These are phyloP conservation scores for Berberis vulgaris DNA, from an alignment of 164 flowering plant genomes.

Conservation along the genomic window DNA sequence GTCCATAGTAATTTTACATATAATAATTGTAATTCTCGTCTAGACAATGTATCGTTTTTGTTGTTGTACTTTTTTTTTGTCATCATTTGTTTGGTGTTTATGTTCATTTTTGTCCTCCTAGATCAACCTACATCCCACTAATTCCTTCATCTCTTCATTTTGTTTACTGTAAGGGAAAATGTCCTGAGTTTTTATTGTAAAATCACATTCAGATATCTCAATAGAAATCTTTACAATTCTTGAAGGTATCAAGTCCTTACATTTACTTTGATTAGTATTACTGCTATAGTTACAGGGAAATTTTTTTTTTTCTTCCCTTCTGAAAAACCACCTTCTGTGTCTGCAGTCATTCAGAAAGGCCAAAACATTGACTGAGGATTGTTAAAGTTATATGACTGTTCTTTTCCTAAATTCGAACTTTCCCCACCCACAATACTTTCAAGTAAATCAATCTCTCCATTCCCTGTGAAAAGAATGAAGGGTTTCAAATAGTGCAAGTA, in stretches of 20 bases:
- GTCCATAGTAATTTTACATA: neutral
- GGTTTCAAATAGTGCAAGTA: too few species aligned
- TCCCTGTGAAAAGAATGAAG: too few species aligned
- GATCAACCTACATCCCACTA: neutral
- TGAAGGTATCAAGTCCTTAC: neutral
- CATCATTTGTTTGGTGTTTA: neutral
- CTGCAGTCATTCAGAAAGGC: too few species aligned
- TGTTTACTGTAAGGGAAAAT: neutral
- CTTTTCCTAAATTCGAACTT: too few species aligned
- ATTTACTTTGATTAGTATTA: too few species aligned
- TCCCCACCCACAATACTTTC: too few species aligned
- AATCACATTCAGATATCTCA: slow-evolving; percentile 6
- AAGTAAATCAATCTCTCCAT: too few species aligned
- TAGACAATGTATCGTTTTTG: slow-evolving; percentile 11
- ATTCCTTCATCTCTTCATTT: neutral
- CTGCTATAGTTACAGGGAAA: too few species aligned
- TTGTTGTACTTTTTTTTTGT: neutral
- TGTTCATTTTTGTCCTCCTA: neutral
- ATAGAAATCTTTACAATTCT: neutral
- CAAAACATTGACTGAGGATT: too few species aligned
- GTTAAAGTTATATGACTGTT: too few species aligned
- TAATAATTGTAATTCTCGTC: slow-evolving; percentile 10
- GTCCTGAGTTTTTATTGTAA: slow-evolving; percentile 11
- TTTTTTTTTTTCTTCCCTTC: too few species aligned
- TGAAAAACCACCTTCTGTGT: too few species aligned